These are phyloP conservation scores for Fusarium phyllophilum DNA, from an alignment of 2,329 filamentous ascomycete genomes.

Conservation along the genomic window DNA sequence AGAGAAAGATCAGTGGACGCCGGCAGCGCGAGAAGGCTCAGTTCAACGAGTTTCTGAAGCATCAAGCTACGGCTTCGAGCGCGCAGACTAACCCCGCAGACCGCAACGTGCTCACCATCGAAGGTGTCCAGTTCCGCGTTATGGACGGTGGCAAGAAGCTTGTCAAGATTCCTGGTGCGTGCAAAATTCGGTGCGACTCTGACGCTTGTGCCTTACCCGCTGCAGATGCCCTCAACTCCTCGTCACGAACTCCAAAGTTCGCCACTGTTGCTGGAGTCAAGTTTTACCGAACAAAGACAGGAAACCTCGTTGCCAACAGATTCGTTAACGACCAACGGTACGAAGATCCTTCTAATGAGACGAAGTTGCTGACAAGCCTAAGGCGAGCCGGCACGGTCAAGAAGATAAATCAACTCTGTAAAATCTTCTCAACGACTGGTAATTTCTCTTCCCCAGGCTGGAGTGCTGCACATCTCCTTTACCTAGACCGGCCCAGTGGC, in stretches of 20 bases:
- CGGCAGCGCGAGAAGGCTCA: slow-evolving; percentile 69
- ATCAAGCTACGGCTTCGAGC: slow-evolving; percentile 36
- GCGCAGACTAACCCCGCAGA: slow-evolving; percentile 44
- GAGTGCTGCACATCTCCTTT: slow-evolving; percentile 33
- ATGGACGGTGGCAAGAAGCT: slow-evolving; percentile 85
- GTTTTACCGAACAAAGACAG: slow-evolving; percentile 87
- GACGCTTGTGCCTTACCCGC: slow-evolving; percentile 42
- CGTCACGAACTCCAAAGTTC: slow-evolving; percentile 78
- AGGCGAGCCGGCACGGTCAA: slow-evolving; percentile 66
- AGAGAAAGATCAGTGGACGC: slow-evolving; percentile 63
- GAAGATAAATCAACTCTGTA: slow-evolving; percentile 80
- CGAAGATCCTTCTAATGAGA: slow-evolving; percentile 49
- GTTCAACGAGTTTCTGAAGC: slow-evolving; percentile 54
- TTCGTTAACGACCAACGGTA: slow-evolving; percentile 82
- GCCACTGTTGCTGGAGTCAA: slow-evolving; percentile 78
- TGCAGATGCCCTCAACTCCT: slow-evolving; percentile 67
- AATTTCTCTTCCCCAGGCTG: slow-evolving; percentile 60
- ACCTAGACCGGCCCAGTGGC: slow-evolving; percentile 50
- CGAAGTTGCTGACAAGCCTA: slow-evolving; percentile 52
- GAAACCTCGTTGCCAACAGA: slow-evolving; percentile 83
- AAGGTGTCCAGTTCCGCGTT: slow-evolving; percentile 79
- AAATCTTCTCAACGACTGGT: slow-evolving; percentile 75
- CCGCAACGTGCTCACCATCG: slow-evolving; percentile 72
- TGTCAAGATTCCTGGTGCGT: slow-evolving; percentile 74
- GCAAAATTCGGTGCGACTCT: neutral